Conservation (phyloP, 2,329 filamentous ascomycete species). For the Penicillium sp. region DNA sequence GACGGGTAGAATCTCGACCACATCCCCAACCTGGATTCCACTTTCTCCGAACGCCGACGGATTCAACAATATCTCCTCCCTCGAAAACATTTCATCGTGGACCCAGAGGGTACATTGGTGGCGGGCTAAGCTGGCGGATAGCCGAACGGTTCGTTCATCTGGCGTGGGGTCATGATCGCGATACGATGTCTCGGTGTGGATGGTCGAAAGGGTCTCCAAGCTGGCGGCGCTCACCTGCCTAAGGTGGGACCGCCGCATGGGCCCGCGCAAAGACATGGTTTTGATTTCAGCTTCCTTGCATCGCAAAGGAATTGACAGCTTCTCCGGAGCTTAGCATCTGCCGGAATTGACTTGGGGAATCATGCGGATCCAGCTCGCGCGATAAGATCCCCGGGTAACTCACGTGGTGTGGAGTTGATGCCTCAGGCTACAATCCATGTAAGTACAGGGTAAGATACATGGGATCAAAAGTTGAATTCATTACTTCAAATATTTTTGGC, state of each 20-base stretch:
- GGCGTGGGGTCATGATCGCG: slow-evolving; percentile 28
- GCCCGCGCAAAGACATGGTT: slow-evolving; percentile 42
- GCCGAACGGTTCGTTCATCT: slow-evolving; percentile 28
- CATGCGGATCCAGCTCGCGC: slow-evolving; percentile 3
- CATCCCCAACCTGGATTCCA: slow-evolving; percentile 63
- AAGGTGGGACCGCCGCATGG: slow-evolving; percentile 42
- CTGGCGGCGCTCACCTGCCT: slow-evolving; percentile 44
- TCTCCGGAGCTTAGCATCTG: slow-evolving; percentile 2
- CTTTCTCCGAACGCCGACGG: slow-evolving; percentile 66
- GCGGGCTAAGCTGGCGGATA: slow-evolving; percentile 30
- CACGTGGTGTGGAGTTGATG: slow-evolving; percentile 1
- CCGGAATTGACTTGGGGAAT: background rate
- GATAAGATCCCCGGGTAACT: slow-evolving; percentile 15
- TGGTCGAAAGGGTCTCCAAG: slow-evolving; percentile 36
- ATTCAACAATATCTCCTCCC: slow-evolving; percentile 79
- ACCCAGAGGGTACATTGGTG: slow-evolving; percentile 54
- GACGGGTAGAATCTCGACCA: slow-evolving; percentile 71
- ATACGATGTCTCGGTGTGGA: slow-evolving; percentile 30
- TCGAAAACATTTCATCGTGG: slow-evolving; percentile 72
- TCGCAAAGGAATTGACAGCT: slow-evolving; percentile 18
- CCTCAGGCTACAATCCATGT: background rate
- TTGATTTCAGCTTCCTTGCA: slow-evolving; percentile 15
- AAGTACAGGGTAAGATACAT: background rate
- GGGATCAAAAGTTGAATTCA: no score
- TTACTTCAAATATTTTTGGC: no score